Conservation (phyloP, 176 grass and related monocot genomes). For the bread wheat (Triticum aestivum) region DNA sequence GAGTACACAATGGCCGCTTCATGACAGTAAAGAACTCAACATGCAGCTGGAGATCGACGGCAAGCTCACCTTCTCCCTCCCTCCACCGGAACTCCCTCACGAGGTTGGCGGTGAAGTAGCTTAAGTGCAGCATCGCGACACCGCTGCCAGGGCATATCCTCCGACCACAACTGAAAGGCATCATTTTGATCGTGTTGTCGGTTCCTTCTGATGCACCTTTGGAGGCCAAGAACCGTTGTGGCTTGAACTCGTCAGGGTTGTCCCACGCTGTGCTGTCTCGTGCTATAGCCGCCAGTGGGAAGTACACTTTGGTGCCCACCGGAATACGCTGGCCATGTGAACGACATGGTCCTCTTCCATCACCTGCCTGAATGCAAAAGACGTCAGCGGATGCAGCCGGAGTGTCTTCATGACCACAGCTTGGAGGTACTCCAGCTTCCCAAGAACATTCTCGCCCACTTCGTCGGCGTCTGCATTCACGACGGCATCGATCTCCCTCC, state of each 20-base stretch:
- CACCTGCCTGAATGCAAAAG: background rate
- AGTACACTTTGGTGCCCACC: background rate
- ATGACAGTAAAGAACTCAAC: background rate
- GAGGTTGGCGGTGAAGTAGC: background rate
- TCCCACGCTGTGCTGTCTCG: background rate
- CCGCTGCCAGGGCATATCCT: conserved; percentile 1
- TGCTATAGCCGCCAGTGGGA: background rate
- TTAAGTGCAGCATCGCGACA: background rate
- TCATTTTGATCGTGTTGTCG: conserved; percentile 1
- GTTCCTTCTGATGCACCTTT: background rate
- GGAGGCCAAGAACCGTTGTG: conserved; percentile 45
- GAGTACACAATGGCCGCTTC: conserved; percentile 5
- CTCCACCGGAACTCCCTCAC: conserved; percentile 9
- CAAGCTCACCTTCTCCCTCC: background rate
- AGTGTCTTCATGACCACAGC: conserved; percentile 5
- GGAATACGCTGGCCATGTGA: background rate
- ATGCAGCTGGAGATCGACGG: background rate
- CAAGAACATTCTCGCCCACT: background rate
- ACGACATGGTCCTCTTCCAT: background rate
- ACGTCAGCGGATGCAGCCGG: background rate
- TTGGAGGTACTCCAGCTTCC: conserved; percentile 1
- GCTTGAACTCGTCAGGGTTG: conserved; percentile 26
- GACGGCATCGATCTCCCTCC: background rate
- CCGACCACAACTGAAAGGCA: conserved; percentile 15
- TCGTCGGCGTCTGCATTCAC: background rate